Evolutionary conservation across 1,139 yeast genomes (phyloP), one percentile per base, ranked within the genome.

Genomic region (Protomyces inouyei): DNA sequence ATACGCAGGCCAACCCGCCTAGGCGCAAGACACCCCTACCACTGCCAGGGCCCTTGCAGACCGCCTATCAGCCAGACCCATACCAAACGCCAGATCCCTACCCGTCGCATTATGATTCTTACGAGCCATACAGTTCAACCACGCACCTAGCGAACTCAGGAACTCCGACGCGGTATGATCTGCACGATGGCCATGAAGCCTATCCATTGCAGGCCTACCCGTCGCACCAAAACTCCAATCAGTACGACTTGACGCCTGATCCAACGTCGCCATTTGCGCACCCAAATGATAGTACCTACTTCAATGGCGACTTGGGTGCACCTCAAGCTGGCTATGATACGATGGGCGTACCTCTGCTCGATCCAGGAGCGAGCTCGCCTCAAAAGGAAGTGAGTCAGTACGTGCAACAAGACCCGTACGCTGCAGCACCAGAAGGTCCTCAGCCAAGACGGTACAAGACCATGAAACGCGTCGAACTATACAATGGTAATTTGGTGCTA

Each of bases 401-500:
- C 21, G 28, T 59, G 52, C 57, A 59, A 38, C 57, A 55, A 12
- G 57, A 48, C 23, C 57, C 63, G 12, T 38, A 38, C 2, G 38
- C 56, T 21, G 63, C 56, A 3, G 45, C 40, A n/a, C 52, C 55
- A 21, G 45, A 52, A 36, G 63, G 63, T 23, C 57, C 56, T 2
- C 77, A 74, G 60, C 74, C 73, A 18, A 70, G 78, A 48, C 68
- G 76, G 18, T 69, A 68, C 57, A 71, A 68, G 68, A 82, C 84
- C 55, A 77, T 80, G 71, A 82, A 79, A 70, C 78, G 78, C 68
- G 85, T 85, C 45, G 78, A 78, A 67, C 76, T 87, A 72, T 85
- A 85, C 69, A 78, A 83, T 67, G 95, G 95, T 40, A 87, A 87
- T 72, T 81, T 87, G 71, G 88, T 88, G 9, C 81, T 87, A 55